phyloP scores from a whole-genome alignment of 2,329 filamentous ascomycete genomes.

The Cladosporium cucumerinum region DNA sequence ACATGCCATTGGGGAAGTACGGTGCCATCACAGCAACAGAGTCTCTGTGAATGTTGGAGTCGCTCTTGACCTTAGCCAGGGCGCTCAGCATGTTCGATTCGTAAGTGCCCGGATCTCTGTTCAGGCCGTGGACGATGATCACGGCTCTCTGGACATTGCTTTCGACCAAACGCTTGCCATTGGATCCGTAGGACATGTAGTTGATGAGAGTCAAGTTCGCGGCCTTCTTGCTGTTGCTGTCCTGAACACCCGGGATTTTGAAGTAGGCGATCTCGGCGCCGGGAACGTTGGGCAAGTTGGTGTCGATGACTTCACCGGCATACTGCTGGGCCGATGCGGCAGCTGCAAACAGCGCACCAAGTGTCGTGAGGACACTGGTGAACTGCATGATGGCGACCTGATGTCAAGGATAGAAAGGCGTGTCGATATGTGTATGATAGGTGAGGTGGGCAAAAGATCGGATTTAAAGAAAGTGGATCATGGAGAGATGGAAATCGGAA shows the following conservation, averaged over 20 bases:
- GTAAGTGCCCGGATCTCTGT: constrained; percentile 36
- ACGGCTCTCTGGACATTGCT: constrained; percentile 33
- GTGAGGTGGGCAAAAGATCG: background rate
- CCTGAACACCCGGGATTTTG: constrained; percentile 28
- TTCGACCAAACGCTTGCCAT: constrained; percentile 27
- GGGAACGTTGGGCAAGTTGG: constrained; percentile 31
- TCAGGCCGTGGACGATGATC: constrained; percentile 36
- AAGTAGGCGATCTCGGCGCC: constrained; percentile 36
- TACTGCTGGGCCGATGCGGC: constrained; percentile 30
- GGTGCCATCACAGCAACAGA: constrained; percentile 34
- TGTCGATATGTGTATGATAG: background rate
- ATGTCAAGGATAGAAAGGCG: background rate
- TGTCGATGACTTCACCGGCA: constrained; percentile 32
- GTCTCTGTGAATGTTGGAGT: constrained; percentile 30
- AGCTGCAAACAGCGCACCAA: constrained; percentile 17
- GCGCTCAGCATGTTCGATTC: constrained; percentile 34
- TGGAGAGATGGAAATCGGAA: background rate
- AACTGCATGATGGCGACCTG: constrained; percentile 13
- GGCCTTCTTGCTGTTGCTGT: constrained; percentile 25
- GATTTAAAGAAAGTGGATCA: background rate
- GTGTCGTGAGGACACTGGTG: constrained; percentile 16
- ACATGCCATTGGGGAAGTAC: constrained; percentile 34
- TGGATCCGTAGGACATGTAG: constrained; percentile 32
- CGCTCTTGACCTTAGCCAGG: constrained; percentile 28
- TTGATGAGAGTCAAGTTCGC: constrained; percentile 35